These are phyloP conservation scores for Senna siamea DNA, from an alignment of 306 rosid species.

Conservation along the genomic window DNA sequence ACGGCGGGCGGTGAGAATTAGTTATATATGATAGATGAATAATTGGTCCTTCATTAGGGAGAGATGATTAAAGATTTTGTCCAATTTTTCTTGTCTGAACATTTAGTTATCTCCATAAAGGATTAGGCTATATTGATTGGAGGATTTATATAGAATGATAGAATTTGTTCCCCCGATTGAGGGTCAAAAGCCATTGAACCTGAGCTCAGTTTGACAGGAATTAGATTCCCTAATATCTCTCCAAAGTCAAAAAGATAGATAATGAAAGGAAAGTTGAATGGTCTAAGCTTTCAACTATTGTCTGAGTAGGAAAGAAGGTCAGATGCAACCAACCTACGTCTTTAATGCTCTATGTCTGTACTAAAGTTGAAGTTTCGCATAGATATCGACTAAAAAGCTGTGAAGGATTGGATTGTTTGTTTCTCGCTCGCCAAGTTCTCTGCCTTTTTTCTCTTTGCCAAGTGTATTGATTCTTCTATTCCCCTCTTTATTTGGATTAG, in stretches of 20 bases:
- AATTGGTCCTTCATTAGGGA: neutral
- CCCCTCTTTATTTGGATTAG: conserved; percentile 43
- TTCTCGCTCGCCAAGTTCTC: conserved; percentile 28
- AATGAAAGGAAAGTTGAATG: neutral
- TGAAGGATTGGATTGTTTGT: conserved; percentile 23
- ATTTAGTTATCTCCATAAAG: neutral
- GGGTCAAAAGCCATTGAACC: conserved; percentile 38
- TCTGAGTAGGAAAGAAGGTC: neutral
- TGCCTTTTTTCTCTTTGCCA: conserved; percentile 18
- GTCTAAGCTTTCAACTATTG: neutral
- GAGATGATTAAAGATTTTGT: conserved; percentile 11
- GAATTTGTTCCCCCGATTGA: conserved; percentile 15
- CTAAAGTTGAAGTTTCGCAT: neutral
- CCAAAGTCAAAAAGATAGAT: conserved; percentile 17
- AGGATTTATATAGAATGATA: neutral
- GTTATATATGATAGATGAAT: conserved; percentile 4
- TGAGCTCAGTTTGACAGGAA: conserved; percentile 44
- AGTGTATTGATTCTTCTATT: conserved; percentile 5
- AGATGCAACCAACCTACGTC: neutral
- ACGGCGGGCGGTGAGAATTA: neutral
- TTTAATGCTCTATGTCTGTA: conserved; percentile 23
- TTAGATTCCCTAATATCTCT: conserved; percentile 44
- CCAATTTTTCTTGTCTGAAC: conserved; percentile 2
- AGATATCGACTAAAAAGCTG: neutral
- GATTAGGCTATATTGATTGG: neutral